Conservation (phyloP, 768 basidiomycete genomes). For the Clitopilus passeckerianus region DNA sequence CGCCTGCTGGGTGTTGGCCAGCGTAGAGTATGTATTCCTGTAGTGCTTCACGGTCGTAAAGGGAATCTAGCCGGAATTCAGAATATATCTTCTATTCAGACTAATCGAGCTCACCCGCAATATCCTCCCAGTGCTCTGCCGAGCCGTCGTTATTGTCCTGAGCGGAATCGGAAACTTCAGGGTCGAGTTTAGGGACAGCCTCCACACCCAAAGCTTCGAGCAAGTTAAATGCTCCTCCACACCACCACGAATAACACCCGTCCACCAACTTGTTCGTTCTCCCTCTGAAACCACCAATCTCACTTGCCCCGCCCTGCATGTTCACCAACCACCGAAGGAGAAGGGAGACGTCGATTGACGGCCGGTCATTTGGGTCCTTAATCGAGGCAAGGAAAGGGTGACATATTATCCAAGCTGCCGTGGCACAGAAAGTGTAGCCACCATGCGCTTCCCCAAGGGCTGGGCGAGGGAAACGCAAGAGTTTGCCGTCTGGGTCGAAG, state of each 20-base stretch:
- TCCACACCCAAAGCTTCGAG: slow-evolving; percentile 56
- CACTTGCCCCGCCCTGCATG: slow-evolving; percentile 80
- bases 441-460: slow-evolving; percentile 95
- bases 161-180: slow-evolving; percentile 8
- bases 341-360: slow-evolving; percentile 49
- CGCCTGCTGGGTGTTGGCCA: slow-evolving; percentile 82
- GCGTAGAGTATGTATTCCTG: slow-evolving; percentile 87
- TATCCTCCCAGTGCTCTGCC: not conserved
- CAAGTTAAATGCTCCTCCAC: slow-evolving; percentile 81
- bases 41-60: slow-evolving; percentile 65
- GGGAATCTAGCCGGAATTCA: slow-evolving; percentile 22
- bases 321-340: slow-evolving; percentile 78
- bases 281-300: slow-evolving; percentile 90
- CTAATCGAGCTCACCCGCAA: not conserved
- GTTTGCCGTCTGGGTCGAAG: slow-evolving; percentile 28
- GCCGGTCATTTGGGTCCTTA: slow-evolving; percentile 15
- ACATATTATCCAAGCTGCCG: slow-evolving; percentile 80
- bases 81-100: not conserved
- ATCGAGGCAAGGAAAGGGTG: slow-evolving; percentile 42
- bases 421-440: slow-evolving; percentile 93
- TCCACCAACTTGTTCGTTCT: slow-evolving; percentile 98
- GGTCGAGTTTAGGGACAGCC: slow-evolving; percentile 27
- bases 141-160: slow-evolving; percentile 11
- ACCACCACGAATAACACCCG: slow-evolving; percentile 99
- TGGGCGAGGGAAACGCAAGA: slow-evolving; percentile 51